phyloP scores from a whole-genome alignment of 1,284 basidiomycete genomes.

The Ustilago tritici region DNA sequence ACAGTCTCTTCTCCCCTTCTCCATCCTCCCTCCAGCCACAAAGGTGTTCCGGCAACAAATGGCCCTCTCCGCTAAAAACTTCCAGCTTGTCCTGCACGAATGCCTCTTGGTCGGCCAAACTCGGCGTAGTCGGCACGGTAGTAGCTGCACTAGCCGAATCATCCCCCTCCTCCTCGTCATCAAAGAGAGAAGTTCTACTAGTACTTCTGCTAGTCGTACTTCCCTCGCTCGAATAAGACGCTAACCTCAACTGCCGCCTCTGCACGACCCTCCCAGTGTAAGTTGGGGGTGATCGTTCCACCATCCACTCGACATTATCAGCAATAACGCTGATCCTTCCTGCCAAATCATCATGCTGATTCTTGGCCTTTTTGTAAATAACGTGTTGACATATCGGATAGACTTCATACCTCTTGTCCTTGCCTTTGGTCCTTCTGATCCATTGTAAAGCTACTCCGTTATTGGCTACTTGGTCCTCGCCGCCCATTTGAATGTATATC shows the following conservation, averaged over 20 bases:
- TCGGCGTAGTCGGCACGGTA: constrained; percentile 23
- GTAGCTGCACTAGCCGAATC: constrained; percentile 24
- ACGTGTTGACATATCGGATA: constrained; percentile 68
- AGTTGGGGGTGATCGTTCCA: constrained; percentile 46
- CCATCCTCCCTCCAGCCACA: constrained; percentile 29
- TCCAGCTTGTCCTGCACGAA: not conserved
- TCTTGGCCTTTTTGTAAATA: constrained; percentile 67
- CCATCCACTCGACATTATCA: constrained; percentile 68
- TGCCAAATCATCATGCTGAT: constrained; percentile 65
- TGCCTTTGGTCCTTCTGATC: constrained; percentile 38
- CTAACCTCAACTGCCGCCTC: constrained; percentile 30
- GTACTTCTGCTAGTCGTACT: constrained; percentile 34
- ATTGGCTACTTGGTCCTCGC: constrained; percentile 60
- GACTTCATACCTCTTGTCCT: constrained; percentile 57
- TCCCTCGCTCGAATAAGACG: constrained; percentile 33
- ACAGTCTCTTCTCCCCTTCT: constrained; percentile 25
- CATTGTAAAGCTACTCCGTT: constrained; percentile 42
- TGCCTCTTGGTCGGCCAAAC: constrained; percentile 12
- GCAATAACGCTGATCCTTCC: constrained; percentile 63
- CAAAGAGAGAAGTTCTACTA: constrained; percentile 29
- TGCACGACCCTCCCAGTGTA: constrained; percentile 5
- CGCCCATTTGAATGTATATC: constrained; percentile 63
- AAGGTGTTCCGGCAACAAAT: constrained; percentile 20
- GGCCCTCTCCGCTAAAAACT: not conserved
- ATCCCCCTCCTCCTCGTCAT: constrained; percentile 17